A percentile compares a stretch with the other conserved stretches of the same genome.
phyloP scores from a whole-genome alignment of 2,329 filamentous ascomycete species.

The Parastagonospora avenae region DNA sequence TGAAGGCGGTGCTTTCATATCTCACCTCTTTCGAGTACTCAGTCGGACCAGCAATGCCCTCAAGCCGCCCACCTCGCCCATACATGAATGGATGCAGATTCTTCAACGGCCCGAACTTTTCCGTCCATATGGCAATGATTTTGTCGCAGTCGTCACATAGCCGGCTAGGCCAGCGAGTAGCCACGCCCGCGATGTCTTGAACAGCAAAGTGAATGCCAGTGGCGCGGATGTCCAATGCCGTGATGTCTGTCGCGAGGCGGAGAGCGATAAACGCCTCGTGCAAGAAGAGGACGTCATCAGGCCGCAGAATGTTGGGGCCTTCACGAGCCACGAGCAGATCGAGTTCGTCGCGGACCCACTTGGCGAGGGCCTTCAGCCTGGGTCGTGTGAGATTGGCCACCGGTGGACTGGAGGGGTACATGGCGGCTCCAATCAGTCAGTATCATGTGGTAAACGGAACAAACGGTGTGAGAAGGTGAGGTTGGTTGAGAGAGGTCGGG shows the following conservation, averaged over 20 bases:
- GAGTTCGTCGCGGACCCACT: constrained; percentile 56
- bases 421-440: background rate
- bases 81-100: constrained; percentile 49
- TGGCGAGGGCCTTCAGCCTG: constrained; percentile 44
- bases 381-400: constrained; percentile 26
- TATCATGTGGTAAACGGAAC: background rate
- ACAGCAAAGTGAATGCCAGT: constrained; percentile 56
- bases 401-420: constrained; percentile 13
- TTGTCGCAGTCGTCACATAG: constrained; percentile 53
- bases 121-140: constrained; percentile 48
- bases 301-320: constrained; percentile 49
- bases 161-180: constrained; percentile 54
- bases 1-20: background rate
- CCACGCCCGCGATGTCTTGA: constrained; percentile 49
- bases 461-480: too few relatives aligned
- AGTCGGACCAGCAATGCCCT: constrained; percentile 47
- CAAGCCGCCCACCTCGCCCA: constrained; percentile 50
- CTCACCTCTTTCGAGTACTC: constrained; percentile 48
- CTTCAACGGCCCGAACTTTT: constrained; percentile 46
- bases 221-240: constrained; percentile 44
- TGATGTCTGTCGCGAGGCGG: constrained; percentile 28
- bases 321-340: constrained; percentile 53
- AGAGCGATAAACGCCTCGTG: constrained; percentile 49
- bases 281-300: constrained; percentile 52
- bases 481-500: too few relatives aligned